Conservation (phyloP, 257 asterid genomes). For the Thymus quinquecostatus region DNA sequence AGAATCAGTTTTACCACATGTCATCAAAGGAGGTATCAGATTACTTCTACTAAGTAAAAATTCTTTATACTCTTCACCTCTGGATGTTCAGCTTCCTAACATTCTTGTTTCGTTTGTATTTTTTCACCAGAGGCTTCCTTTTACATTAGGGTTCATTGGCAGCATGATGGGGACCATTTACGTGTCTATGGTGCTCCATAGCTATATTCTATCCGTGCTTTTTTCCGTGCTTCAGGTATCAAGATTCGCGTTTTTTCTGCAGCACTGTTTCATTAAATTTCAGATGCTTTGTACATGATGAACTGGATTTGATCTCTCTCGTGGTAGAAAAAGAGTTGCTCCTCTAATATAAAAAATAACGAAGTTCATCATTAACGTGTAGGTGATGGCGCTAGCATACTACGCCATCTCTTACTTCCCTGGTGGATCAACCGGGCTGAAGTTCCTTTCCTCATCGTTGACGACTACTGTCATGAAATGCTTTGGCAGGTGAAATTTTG, state of each 20-base stretch:
- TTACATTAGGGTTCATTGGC: constrained; percentile 84
- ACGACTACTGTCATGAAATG: constrained; percentile 66
- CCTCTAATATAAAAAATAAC: background rate
- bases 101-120: constrained; percentile 22
- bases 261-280: background rate
- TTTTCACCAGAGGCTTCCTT: constrained; percentile 82
- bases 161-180: constrained; percentile 91
- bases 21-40: constrained; percentile 76
- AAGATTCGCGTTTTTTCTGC: constrained; percentile 4
- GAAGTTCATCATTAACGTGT: background rate
- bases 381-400: constrained; percentile 88
- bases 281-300: background rate
- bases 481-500: constrained; percentile 64
- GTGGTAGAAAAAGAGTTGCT: background rate
- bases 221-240: constrained; percentile 89
- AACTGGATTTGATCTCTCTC: background rate
- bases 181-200: constrained; percentile 94
- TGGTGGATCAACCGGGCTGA: constrained; percentile 92
- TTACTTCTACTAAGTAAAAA: constrained; percentile 3
- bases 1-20: constrained; percentile 83
- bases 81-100: constrained; percentile 31
- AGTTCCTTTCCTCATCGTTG: constrained; percentile 78
- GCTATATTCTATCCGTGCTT: constrained; percentile 84
- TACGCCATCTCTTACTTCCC: constrained; percentile 92
- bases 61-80: background rate